Evolutionary conservation across 352 stramenopile species (phyloP).

Genomic region (Stramenopiles sp.): DNA sequence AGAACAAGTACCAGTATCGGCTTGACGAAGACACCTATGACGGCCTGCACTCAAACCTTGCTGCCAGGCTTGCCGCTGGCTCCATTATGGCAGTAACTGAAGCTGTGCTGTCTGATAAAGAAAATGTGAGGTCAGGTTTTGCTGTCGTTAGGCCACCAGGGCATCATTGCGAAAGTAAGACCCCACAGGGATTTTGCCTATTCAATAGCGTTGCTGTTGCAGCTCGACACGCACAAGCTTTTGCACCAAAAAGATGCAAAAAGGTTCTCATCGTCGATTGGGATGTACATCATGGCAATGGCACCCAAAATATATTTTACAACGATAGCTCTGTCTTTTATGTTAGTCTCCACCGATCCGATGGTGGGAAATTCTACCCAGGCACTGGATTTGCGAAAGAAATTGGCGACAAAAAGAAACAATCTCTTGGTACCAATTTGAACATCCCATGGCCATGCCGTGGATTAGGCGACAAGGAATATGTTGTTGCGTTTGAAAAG

Average conservation of each 20-base stretch:
- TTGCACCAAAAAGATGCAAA: conserved; percentile 21
- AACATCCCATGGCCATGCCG: conserved; percentile 45
- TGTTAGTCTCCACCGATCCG: conserved; percentile 32
- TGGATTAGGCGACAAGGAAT: conserved; percentile 37
- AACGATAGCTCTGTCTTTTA: conserved; percentile 44
- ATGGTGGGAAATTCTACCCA: conserved; percentile 21
- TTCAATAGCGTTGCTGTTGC: conserved; percentile 65
- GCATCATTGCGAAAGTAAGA: conserved; percentile 56
- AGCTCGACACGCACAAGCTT: conserved; percentile 30
- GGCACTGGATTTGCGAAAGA: conserved; percentile 26
- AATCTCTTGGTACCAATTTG: conserved; percentile 30
- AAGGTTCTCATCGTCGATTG: conserved; percentile 52
- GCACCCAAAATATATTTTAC: conserved; percentile 50
- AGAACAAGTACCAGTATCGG: background rate
- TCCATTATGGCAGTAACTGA: background rate
- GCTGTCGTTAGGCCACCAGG: conserved; percentile 67
- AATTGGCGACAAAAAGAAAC: background rate
- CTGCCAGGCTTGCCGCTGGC: background rate
- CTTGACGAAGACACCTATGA: background rate
- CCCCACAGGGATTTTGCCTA: conserved; percentile 50
- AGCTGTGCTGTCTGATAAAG: background rate
- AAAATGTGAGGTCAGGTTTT: conserved; percentile 35
- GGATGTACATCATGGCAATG: conserved; percentile 71
- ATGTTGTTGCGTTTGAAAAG: conserved; percentile 36
- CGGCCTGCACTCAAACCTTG: background rate